phyloP scores from a whole-genome alignment of 2,329 filamentous ascomycete species.

The Ceratocystis papillata region DNA sequence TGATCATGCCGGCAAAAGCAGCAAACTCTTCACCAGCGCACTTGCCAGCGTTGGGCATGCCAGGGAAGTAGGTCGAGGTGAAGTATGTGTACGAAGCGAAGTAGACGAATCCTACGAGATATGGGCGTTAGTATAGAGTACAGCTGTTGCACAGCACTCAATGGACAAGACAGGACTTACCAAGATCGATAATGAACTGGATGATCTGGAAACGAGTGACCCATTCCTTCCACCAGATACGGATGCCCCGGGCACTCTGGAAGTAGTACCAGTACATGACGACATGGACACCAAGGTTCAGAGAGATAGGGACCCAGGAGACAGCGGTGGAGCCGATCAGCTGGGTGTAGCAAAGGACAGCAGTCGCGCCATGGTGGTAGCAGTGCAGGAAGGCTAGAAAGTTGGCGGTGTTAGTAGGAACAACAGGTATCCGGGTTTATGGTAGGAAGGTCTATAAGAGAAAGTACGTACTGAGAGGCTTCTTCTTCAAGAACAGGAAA shows the following conservation, averaged over 20 bases:
- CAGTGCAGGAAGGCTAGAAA: conserved; percentile 75
- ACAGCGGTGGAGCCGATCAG: conserved; percentile 85
- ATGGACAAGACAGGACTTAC: conserved; percentile 41
- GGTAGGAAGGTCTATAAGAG: conserved; percentile 30
- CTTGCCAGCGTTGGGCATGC: conserved; percentile 70
- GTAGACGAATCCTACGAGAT: conserved; percentile 73
- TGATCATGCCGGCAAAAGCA: conserved; percentile 81
- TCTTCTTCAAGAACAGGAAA: conserved; percentile 99
- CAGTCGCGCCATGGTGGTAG: conserved; percentile 96
- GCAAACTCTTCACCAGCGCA: conserved; percentile 97
- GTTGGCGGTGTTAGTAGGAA: not conserved
- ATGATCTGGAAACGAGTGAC: conserved; percentile 95
- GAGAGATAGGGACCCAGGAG: conserved; percentile 85
- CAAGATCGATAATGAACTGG: conserved; percentile 94
- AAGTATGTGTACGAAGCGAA: conserved; percentile 99
- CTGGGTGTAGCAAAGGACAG: conserved; percentile 95
- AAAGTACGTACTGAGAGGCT: conserved; percentile 56
- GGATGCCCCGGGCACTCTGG: conserved; percentile 89
- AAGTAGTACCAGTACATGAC: conserved; percentile 99
- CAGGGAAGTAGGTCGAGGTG: conserved; percentile 76
- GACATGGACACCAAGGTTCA: conserved; percentile 90
- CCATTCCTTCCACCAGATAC: conserved; percentile 99
- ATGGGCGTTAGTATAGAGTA: not conserved
- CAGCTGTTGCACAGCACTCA: not conserved
- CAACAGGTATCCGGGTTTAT: not conserved